Evolutionary conservation across 2,329 filamentous ascomycete genomes (phyloP).

Genomic region (Neopestalotiopsis sp.): DNA sequence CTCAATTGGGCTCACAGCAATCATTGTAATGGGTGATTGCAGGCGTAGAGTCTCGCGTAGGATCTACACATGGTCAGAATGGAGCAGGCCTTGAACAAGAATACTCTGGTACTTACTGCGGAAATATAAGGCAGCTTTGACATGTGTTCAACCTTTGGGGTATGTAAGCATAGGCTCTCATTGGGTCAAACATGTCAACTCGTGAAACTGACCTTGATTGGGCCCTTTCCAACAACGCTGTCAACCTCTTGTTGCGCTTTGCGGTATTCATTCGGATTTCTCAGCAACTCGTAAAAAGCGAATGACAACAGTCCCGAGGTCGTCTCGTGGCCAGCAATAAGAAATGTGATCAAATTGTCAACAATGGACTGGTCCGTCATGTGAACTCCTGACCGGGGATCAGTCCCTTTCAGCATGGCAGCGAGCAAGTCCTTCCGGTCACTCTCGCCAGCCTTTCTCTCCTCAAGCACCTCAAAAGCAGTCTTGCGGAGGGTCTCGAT

Average conservation of each 20-base stretch:
- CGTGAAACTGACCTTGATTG: constrained; percentile 45
- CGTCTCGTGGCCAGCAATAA: constrained; percentile 73
- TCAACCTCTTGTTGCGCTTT: constrained; percentile 74
- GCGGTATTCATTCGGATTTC: constrained; percentile 62
- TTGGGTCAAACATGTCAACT: too few relatives aligned
- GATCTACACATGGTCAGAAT: constrained; percentile 37
- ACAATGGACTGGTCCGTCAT: constrained; percentile 53
- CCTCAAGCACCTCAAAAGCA: constrained; percentile 50
- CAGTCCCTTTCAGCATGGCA: constrained; percentile 56
- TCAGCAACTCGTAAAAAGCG: constrained; percentile 68
- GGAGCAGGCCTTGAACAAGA: constrained; percentile 45
- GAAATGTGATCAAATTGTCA: constrained; percentile 59
- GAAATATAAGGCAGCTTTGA: constrained; percentile 69
- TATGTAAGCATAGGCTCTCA: too few relatives aligned
- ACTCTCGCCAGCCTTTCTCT: constrained; percentile 47
- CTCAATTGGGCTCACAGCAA: constrained; percentile 59
- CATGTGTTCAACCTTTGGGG: constrained; percentile 58
- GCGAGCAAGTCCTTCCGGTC: constrained; percentile 58
- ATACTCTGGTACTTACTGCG: constrained; percentile 51
- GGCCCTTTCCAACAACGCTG: constrained; percentile 62
- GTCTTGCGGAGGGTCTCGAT: constrained; percentile 47
- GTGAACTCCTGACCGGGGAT: constrained; percentile 55
- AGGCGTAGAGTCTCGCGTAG: constrained; percentile 68
- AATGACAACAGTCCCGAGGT: constrained; percentile 72
- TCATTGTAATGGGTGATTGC: constrained; percentile 63